Conservation (phyloP, 73 alveolate genomes). For the Paramecium octaurelia region DNA sequence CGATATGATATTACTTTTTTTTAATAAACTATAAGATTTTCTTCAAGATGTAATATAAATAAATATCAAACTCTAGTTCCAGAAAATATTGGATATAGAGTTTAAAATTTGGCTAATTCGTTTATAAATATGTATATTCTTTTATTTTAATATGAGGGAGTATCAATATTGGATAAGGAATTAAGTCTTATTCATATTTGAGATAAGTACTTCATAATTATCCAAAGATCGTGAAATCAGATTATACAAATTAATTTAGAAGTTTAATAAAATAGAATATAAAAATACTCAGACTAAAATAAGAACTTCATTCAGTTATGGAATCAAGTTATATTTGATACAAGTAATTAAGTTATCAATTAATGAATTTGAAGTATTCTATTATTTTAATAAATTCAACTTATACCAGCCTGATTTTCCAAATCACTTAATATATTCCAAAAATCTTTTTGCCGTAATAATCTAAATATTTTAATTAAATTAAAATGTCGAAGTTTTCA, state of each 20-base stretch:
- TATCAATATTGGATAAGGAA: background rate
- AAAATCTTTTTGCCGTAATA: background rate
- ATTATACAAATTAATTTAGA: background rate
- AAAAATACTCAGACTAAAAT: background rate
- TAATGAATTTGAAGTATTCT: no score
- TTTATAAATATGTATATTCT: background rate
- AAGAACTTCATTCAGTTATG: background rate
- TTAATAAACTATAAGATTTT: no score
- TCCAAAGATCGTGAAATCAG: background rate
- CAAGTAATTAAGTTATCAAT: no score
- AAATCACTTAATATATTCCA: no score
- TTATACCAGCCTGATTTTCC: no score
- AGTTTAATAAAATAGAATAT: background rate
- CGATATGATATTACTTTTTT: no score
- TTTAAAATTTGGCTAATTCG: background rate
- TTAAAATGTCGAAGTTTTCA: conserved; percentile 19
- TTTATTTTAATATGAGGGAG: background rate
- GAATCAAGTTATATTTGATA: background rate
- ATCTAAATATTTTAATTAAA: background rate
- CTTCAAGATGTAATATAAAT: no score
- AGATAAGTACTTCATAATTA: background rate
- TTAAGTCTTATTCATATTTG: background rate
- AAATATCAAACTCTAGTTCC: background rate
- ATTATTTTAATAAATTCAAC: no score
- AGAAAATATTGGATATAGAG: background rate